A percentile compares a stretch with the other conserved stretches of the same genome.
phyloP scores from a whole-genome alignment of 2,329 filamentous ascomycete species.

The Plenodomus tracheiphilus region DNA sequence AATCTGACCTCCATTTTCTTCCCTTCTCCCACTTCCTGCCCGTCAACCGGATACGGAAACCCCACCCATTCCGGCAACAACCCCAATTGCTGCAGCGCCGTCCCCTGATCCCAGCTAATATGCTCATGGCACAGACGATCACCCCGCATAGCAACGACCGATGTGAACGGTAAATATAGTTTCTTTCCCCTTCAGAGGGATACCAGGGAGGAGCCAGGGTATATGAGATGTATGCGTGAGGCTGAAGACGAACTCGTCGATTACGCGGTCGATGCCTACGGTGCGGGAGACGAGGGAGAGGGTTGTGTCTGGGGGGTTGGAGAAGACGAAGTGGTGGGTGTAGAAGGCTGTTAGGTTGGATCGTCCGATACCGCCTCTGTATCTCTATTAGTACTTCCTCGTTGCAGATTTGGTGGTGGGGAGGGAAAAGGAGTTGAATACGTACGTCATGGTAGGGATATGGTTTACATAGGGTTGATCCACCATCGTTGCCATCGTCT shows the following conservation, averaged over 20 bases:
- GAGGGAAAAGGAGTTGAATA: constrained; percentile 1
- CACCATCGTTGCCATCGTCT: constrained; percentile 83
- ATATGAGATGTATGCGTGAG: constrained; percentile 38
- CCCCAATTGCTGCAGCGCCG: constrained; percentile 63
- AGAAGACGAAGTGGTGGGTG: constrained; percentile 72
- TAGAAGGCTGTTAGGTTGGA: constrained; percentile 68
- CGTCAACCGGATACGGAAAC: constrained; percentile 52
- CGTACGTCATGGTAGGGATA: constrained; percentile 63
- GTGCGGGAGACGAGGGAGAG: constrained; percentile 73
- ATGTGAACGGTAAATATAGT: constrained; percentile 65
- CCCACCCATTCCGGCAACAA: constrained; percentile 67
- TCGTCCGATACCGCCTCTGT: constrained; percentile 67
- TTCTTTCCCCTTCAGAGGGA: constrained; percentile 35
- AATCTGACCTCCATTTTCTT: constrained; percentile 61
- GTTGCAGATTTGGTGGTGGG: not conserved
- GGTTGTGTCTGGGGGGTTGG: constrained; percentile 67
- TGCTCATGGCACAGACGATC: constrained; percentile 72
- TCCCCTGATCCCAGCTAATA: constrained; percentile 71
- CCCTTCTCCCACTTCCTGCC: constrained; percentile 39
- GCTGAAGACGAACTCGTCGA: constrained; percentile 44
- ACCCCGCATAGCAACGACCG: constrained; percentile 68
- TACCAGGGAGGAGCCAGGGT: constrained; percentile 42
- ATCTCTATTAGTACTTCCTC: not conserved
- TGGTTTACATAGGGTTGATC: constrained; percentile 79
- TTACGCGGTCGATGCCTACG: constrained; percentile 69